Evolutionary conservation across 129 eudicot species (phyloP).

Genomic region (Saussurea involucrata): DNA sequence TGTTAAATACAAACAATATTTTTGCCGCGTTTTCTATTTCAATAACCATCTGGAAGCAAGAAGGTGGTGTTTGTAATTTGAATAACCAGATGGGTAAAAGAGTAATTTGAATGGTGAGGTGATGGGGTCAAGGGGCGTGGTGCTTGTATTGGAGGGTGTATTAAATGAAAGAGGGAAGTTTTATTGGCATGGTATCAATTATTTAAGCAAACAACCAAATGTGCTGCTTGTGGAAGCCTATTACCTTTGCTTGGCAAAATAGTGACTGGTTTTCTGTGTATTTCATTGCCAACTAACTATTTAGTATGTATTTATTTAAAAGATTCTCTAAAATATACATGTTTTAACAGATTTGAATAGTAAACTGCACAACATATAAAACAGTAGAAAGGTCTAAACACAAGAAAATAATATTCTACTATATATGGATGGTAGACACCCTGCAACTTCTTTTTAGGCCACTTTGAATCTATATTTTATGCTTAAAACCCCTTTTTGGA

Average conservation of each 20-base stretch:
- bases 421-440: conserved; percentile 42
- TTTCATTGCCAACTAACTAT: no score
- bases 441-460: conserved; percentile 56
- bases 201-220: background rate
- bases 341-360: background rate
- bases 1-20: no score
- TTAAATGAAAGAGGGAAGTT: background rate
- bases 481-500: conserved; percentile 52
- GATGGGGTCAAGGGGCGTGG: background rate
- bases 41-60: no score
- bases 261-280: no score
- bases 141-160: background rate
- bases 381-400: conserved; percentile 50
- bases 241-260: conserved; percentile 43
- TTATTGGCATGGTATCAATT: background rate
- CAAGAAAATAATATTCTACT: conserved; percentile 33
- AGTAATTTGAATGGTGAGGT: background rate
- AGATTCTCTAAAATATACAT: no score
- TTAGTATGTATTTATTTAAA: no score
- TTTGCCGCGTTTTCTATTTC: no score
- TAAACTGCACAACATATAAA: conserved; percentile 48
- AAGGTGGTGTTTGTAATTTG: no score
- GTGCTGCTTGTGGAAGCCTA: no score
- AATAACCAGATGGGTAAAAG: no score
- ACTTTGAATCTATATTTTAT: conserved; percentile 36